Base-by-base conservation (phyloP, 768 basidiomycete genomes). In the Lyophyllum shimeji region DNA sequence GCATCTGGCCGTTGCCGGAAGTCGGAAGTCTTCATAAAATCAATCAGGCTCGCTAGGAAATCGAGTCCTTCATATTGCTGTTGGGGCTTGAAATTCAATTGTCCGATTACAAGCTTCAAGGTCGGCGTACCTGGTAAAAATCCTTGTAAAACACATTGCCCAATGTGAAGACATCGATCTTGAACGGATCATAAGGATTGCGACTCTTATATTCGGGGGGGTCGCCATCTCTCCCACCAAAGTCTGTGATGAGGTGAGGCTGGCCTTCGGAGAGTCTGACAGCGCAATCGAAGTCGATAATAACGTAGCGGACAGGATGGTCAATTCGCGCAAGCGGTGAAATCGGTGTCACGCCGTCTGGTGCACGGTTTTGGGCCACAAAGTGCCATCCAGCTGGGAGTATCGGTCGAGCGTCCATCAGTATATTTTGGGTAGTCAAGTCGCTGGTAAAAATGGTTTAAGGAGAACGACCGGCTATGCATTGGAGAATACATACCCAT, bases 251-350 rank as follows among this genome's bases (percentile, higher is more conserved):
- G 37, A 57, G 45, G 18, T 40, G 60, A 8, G 52, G 23, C 47
- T 52, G 27, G 15, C 67, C 46, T 60, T 66, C 58, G 58, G 60
- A 24, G 49, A 60, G 21, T 63, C 60, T 52, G 52, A 55, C 40
- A 55, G 71, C 44, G 23, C 59, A 60, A 11, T 71, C 74, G 53
- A 71, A 76, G 31, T 74, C 74, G 43, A 76, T 65, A 39, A 74
- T 73, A 42, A 70, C 71, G 59, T 77, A 77, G 5, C 70, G 67
- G 7, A 77, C 73, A 3, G 74, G 67, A 42, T 69, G 58, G 29
- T 70, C 67, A n/a, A 69, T 69, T 27, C 74, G 66, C 1, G 69
- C 59, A 7, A 71, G 57, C 0, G 71, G 69, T 12, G 50, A 46
- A 13, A 74, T 49, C 2, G 61, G 56, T 0, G 67, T 62, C 17